Evolutionary conservation across 257 asterid genomes (phyloP), one percentile per base, ranked within the genome.

Genomic region (Scutellaria baicalensis): DNA sequence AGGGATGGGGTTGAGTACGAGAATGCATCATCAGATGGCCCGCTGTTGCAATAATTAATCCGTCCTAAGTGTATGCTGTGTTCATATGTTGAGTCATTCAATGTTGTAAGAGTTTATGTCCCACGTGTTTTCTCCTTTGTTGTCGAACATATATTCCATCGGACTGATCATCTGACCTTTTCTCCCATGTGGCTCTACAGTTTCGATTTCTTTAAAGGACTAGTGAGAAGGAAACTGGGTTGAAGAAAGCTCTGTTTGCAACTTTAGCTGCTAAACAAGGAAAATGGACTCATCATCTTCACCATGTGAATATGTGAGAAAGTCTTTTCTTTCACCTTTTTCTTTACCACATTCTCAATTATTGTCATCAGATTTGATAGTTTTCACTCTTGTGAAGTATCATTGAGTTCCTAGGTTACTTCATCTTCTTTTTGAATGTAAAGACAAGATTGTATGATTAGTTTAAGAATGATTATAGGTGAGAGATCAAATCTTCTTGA

Each of bases 171-270:
- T 72, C 63, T 52, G 62, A 76, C 66, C 54, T 43, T 59, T 43
- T 14, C 68, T 36, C 61, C 77, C 73, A 64, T 75, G 70, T 83
- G 85, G 82, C 85, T 27, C 33, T 78, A 77, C 93, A 90, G 96
- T 75, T 86, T 93, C 50, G 93, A 88, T 76, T 92, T 92, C 96
- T 84, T 92, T 71, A 85, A 85, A 78, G 96, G 96, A 75, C 88
- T 90, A 43, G 83, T 88, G 65, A 83, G 84, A 75, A 84, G 95
- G 69, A 88, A 86, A 79, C 70, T 86, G 77, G 67, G 44, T 57
- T 84, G 86, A 83, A 54, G 75, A 74, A 56, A 56, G 67, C 42
- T 73, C 27, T 13, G 33, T 12, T 55, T 56, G 33, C 74, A 67
- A 44, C 72, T 64, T 70, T 33, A 58, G 63, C 78, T 54, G 43